Base-by-base conservation (phyloP, 352 stramenopile species). In the Achlya hypogyna region DNA sequence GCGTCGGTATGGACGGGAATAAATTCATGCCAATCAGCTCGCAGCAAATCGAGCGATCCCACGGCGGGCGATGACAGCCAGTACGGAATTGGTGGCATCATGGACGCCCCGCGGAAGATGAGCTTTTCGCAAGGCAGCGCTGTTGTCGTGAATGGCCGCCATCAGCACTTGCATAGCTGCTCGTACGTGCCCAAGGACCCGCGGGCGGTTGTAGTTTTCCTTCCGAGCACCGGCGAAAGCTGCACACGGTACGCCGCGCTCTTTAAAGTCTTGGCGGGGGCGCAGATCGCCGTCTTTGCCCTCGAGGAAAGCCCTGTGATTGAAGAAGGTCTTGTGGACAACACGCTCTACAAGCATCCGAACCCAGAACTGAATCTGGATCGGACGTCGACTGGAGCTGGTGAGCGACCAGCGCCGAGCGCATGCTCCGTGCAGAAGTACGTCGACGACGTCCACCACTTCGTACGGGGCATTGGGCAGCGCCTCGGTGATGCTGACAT, bases 361-460 rank as follows among this genome's bases (percentile, higher is more conserved):
- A 67, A 67, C 38, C 60, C 60, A 3, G 60, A 67, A 34, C 38
- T 67, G 18, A 67, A 67, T 34, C 31, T 67, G 18, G n/a, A 58
- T 22, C 51, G 51, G 18, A 49, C 42, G 18, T 28, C 22, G 22
- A 35, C 60, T 22, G 59, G 59, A 23, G 27, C 32, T 10, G 27
- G 32, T 22, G 14, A 58, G n/a, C 28, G 40, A 18, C 60, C 60
- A 16, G 60, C 60, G 12, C 60, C 60, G 6, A 31, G 22, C 22
- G 60, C 42, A 12, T 67, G 60, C 34, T 49, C n/a, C 4, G 43
- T 67, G 6, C 18, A 23, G 9, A n/a, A 58, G 42, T 67, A 67
- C 38, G 60, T 67, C 6, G 60, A 67, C 23, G 60, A 67, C 34
- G 60, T 67, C 18, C 60, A 67, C 20, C 60, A 67, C 10, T 67